Evolutionary conservation across 2,329 filamentous ascomycete species (phyloP).

Genomic region (Pseudopyricularia cyperi): DNA sequence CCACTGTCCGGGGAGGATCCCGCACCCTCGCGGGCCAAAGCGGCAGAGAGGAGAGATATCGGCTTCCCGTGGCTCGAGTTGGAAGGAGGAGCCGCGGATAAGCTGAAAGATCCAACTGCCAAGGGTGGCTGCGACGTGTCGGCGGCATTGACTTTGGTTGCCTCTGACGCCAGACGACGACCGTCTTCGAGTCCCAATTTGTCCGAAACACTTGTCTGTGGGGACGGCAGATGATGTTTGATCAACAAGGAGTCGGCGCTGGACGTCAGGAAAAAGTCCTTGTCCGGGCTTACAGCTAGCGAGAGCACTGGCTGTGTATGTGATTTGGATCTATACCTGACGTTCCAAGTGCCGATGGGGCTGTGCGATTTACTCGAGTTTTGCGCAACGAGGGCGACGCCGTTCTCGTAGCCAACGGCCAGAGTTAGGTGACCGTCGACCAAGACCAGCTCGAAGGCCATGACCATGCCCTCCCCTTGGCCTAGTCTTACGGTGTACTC

Average conservation of each 20-base stretch:
- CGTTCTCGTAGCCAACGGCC: slow-evolving; percentile 75
- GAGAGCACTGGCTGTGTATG: slow-evolving; percentile 78
- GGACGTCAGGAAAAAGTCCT: slow-evolving; percentile 60
- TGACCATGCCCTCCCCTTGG: slow-evolving; percentile 65
- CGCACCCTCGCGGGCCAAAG: slow-evolving; percentile 8
- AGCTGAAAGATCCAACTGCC: background rate
- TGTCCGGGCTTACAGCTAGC: slow-evolving; percentile 38
- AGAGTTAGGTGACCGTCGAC: slow-evolving; percentile 36
- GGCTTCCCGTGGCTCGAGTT: background rate
- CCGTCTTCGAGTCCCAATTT: background rate
- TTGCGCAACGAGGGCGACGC: slow-evolving; percentile 54
- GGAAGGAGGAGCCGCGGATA: background rate
- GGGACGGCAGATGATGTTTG: slow-evolving; percentile 50
- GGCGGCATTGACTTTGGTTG: background rate
- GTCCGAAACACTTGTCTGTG: background rate
- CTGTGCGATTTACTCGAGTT: slow-evolving; percentile 20
- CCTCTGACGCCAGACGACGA: background rate
- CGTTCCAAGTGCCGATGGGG: slow-evolving; percentile 25
- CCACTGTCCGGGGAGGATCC: background rate
- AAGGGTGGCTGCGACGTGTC: background rate
- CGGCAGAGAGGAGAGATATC: slow-evolving; percentile 16
- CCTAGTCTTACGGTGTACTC: slow-evolving; percentile 40
- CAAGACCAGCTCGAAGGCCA: slow-evolving; percentile 59
- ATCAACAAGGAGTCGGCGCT: slow-evolving; percentile 69
- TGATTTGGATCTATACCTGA: slow-evolving; percentile 50